These are phyloP conservation scores for Ogataea paraovalis DNA, from an alignment of 805 yeast genomes.

Conservation along the genomic window DNA sequence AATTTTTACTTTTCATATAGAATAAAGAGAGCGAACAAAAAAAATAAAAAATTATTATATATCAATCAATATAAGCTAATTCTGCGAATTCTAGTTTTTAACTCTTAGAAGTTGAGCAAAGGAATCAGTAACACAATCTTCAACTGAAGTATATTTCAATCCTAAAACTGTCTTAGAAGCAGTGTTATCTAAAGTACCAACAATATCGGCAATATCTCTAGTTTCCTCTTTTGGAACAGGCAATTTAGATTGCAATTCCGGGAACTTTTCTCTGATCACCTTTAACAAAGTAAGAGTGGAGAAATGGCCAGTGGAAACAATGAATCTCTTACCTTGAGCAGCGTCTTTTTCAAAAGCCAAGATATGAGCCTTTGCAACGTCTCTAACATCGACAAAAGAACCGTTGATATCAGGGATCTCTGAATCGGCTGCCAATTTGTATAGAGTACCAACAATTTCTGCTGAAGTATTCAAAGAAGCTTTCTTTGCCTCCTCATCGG, in stretches of 20 bases:
- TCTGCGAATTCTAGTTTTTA: not conserved
- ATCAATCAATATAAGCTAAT: no score
- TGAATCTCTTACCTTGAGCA: slow-evolving; percentile 32
- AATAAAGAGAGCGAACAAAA: no score
- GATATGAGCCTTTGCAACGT: slow-evolving; percentile 57
- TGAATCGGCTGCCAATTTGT: not conserved
- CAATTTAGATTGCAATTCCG: not conserved
- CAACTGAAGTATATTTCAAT: not conserved
- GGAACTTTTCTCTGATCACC: not conserved
- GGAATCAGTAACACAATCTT: not conserved
- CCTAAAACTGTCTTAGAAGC: not conserved
- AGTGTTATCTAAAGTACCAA: not conserved
- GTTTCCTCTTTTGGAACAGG: slow-evolving; percentile 1
- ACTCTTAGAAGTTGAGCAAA: not conserved
- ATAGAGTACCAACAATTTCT: slow-evolving; percentile 25
- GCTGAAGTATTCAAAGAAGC: slow-evolving; percentile 37
- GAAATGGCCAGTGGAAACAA: slow-evolving; percentile 17
- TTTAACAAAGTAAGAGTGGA: not conserved
- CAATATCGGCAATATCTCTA: not conserved
- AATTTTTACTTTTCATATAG: no score
- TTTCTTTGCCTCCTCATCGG: slow-evolving; percentile 32
- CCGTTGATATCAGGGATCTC: not conserved
- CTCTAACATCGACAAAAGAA: slow-evolving; percentile 50
- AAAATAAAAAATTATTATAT: no score
- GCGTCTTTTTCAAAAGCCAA: slow-evolving; percentile 41